Evolutionary conservation across 352 stramenopile genomes (phyloP).

Genomic region (Globisporangium nagaii): DNA sequence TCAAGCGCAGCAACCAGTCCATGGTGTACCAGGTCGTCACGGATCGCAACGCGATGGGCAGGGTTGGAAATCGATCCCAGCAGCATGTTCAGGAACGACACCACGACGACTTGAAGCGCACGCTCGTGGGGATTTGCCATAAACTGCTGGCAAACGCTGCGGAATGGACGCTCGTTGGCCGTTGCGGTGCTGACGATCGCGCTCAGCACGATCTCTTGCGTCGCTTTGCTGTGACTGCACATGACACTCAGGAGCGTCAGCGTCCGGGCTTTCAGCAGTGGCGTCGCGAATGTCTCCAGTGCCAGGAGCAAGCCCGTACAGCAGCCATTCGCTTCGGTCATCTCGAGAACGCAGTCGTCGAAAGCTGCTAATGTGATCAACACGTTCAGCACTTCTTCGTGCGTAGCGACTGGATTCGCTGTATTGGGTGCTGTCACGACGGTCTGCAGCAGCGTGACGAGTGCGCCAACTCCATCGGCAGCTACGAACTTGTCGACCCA

Average conservation of each 20-base stretch:
- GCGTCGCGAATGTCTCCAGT: slow-evolving; percentile 18
- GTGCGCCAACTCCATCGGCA: slow-evolving; percentile 30
- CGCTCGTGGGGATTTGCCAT: slow-evolving; percentile 18
- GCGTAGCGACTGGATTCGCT: slow-evolving; percentile 14
- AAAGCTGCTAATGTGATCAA: slow-evolving; percentile 43
- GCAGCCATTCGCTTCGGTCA: slow-evolving; percentile 26
- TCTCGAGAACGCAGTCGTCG: slow-evolving; percentile 18
- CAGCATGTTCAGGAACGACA: slow-evolving; percentile 47
- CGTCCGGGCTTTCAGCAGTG: slow-evolving; percentile 20
- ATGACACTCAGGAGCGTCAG: slow-evolving; percentile 30
- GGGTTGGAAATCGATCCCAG: slow-evolving; percentile 24
- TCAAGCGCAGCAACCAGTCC: slow-evolving; percentile 32
- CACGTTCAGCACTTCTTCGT: slow-evolving; percentile 39
- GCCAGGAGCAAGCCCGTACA: slow-evolving; percentile 22
- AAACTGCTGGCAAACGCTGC: slow-evolving; percentile 23
- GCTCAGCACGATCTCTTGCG: slow-evolving; percentile 21
- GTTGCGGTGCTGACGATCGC: slow-evolving; percentile 17
- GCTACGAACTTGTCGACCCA: slow-evolving; percentile 55
- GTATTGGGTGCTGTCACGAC: slow-evolving; percentile 5
- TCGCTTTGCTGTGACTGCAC: slow-evolving; percentile 23
- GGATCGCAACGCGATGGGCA: slow-evolving; percentile 27
- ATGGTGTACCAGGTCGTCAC: slow-evolving; percentile 29
- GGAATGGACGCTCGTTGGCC: slow-evolving; percentile 14
- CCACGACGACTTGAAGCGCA: slow-evolving; percentile 18
- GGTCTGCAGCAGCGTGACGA: slow-evolving; percentile 31